Evolutionary conservation across 163 green algal genomes (phyloP), one percentile per base, ranked within the genome.

Genomic region (Volvox carteri): DNA sequence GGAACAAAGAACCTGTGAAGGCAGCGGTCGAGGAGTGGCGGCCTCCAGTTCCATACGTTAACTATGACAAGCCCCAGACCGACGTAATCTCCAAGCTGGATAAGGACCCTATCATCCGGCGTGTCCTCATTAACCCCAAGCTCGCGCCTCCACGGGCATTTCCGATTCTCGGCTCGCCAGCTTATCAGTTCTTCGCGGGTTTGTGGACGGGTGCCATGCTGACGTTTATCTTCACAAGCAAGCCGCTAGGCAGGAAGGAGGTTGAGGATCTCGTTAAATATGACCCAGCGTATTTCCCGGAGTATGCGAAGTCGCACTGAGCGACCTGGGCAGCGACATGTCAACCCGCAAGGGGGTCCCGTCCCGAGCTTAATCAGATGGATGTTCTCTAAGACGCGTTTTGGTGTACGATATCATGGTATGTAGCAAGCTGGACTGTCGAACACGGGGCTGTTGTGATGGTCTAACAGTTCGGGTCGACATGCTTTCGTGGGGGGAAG

Each of bases 141-240:
- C 30, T 84, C 8, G 52, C 58, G 30, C 30, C 72, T 14, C 84
- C 72, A 18, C 84, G 84, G 35, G 72, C 54, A n/a, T 67, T 92
- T 8, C 87, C 90, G 33, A 85, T 93, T 23, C 89, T 88, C 54
- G 90, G 90, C 35, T 92, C 70, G 8, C 86, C 86, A 35, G 83
- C 25, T 4, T 93, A 90, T 50, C 90, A 93, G 77, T 93, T 93
- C 87, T 91, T 93, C 48, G 90, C 90, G 35, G 90, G 90, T 30
- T 42, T 92, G 7, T 93, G 90, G 90, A 93, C 86, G 6, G 90
- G 90, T 1, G 90, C 90, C 8, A 92, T 93, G 86, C 33, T 92
- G n/a, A 92, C 84, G 35, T 89, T 92, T 41, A 65, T 92, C 18
- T 91, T 92, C 70, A 92, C 90, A 46, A 92, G 84, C 87, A 93